Evolutionary conservation across 2,329 filamentous ascomycete species (phyloP), one percentile per base, ranked within the genome.

Genomic region (Colletotrichum aenigma): DNA sequence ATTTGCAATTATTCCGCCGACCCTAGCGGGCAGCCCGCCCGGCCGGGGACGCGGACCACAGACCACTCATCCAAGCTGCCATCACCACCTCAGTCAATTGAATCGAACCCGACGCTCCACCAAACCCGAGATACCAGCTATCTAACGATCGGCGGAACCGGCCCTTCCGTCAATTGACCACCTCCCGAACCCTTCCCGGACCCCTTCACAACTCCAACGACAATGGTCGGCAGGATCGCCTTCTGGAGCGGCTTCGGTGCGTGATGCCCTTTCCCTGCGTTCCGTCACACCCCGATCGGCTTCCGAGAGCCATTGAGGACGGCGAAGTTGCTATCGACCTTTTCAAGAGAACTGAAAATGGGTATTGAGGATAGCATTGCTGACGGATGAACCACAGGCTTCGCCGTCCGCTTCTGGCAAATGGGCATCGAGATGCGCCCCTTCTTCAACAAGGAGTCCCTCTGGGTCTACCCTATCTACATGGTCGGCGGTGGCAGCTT

Each of bases 381-480:
- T 74, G 66, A 52, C 30, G 32, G 6, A n/a, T 15, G 13, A n/a
- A 58, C 10, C 28, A 75, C 81, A 99, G 97, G 97, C 89, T 88
- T 98, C 82, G 96, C 94, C 83, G 94, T 96, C 83, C 95, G 96
- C 81, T 91, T 97, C 86, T 98, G 96, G 95, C 97, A 98, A 87
- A 93, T 99, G 85, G 97, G 96, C 83, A 97, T 99, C 85, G 96
- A 99, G 89, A 98, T 98, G 96, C 95, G 96, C 78, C 97, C 96
- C 68, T 93, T 98, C 86, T 95, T 98, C 91, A 93, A 94, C 87
- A 92, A 90, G 82, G 90, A 94, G 84, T 94, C 94, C 71, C 92
- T 98, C 82, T 97, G 95, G 94, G 95, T 93, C 67, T 99, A 98
- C 88, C 97, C 97, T 71, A 87, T 96, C 80, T 99, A 97, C 87